Evolutionary conservation across 192 early-diverging fungal genomes (phyloP), one percentile per base, ranked within the genome.

Genomic region (Diversispora eburnea): DNA sequence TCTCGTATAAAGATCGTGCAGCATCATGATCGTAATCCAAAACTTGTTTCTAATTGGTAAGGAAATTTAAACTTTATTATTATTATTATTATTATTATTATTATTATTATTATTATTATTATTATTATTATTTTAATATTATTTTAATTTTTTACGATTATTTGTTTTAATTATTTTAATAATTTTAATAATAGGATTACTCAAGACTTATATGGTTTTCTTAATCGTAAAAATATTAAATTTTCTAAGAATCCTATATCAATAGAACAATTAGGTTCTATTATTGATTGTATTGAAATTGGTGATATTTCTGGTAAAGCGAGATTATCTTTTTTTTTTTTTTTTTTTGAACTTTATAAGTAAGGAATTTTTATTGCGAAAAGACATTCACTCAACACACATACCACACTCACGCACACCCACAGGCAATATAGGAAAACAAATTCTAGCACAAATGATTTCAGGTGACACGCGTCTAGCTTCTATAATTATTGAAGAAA

Each of bases 361-460:
- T 73, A 17, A 17, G 49, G 60, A 19, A 68, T 10, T 22, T 22
- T 55, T 56, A 10, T 56, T 46, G n/a, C 42, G 22, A 33, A 51
- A 51, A 5, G 0, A 19, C 45, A 10, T 46, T 66, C 13, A 45
- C n/a, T 65, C 9, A 13, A 41, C 8, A 66, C 19, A 17, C 8
- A 33, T 2, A 1, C 25, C 25, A 33, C 25, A 33, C 25, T 33
- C 25, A 33, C 2, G 25, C 2, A 33, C 45, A 25, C n/a, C 10
- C n/a, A 46, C 22, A 43, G 78, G 86, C 5, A 85, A 82, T 10
- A 81, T 84, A 8, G 94, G 88, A 0, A 95, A 94, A 79, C 78
- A 85, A 45, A 81, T 93, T 7, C 79, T 97, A 17, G 79, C 84
- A 15, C 49, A 83, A 25, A 91, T 93, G 85, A 79, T 97, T 52